A percentile compares a stretch with the other conserved stretches of the same genome.
These are phyloP conservation scores for Moniliophthora roreri DNA, from an alignment of 1,284 basidiomycete genomes.

Conservation along the genomic window DNA sequence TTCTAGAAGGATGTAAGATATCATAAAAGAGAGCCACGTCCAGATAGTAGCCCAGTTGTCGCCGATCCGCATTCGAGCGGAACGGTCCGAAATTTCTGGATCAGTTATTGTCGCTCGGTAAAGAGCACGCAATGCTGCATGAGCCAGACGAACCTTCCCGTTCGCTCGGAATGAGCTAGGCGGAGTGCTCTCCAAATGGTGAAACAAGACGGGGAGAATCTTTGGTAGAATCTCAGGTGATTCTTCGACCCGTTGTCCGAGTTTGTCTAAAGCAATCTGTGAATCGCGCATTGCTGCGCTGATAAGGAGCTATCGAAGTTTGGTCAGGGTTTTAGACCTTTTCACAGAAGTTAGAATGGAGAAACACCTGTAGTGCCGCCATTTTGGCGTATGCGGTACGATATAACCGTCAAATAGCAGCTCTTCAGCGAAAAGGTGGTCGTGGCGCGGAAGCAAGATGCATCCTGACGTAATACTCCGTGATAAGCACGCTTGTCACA, in stretches of 20 bases:
- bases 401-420: no score
- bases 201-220: background rate
- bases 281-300: slow-evolving; percentile 1
- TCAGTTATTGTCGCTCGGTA: background rate
- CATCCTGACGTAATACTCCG: no score
- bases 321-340: background rate
- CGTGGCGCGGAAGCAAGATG: no score
- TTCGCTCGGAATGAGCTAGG: background rate
- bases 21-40: background rate
- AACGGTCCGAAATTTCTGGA: background rate
- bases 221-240: background rate
- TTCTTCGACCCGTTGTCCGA: background rate
- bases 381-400: no score
- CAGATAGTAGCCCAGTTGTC: background rate
- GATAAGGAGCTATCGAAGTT: background rate
- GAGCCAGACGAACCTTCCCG: background rate
- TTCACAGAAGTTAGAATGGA: no score
- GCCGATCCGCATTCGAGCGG: background rate
- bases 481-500: no score
- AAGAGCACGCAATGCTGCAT: background rate
- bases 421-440: no score
- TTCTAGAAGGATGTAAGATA: background rate
- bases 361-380: no score
- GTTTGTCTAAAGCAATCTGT: background rate
- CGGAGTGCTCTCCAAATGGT: background rate